A percentile compares a stretch with the other conserved stretches of the same genome.
These are phyloP conservation scores for Phoma sp. DNA, from an alignment of 2,329 filamentous ascomycete genomes.

Conservation along the genomic window DNA sequence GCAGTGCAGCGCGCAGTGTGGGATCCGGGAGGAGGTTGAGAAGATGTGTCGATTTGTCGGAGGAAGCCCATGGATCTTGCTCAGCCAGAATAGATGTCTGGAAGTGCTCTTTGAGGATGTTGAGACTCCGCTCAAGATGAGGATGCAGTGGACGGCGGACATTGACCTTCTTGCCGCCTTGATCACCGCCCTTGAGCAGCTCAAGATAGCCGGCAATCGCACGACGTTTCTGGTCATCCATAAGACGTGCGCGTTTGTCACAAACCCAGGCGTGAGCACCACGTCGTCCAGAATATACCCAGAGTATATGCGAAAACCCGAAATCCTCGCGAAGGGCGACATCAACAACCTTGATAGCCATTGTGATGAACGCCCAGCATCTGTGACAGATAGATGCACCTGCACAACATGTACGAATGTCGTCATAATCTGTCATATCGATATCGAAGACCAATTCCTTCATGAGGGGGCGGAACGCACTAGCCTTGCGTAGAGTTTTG, in stretches of 20 bases:
- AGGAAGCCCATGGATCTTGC: constrained; percentile 80
- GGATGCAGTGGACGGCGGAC: constrained; percentile 85
- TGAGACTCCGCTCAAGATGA: constrained; percentile 84
- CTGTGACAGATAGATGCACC: constrained; percentile 92
- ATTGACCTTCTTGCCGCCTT: constrained; percentile 87
- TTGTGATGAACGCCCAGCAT: constrained; percentile 97
- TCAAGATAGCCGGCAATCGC: constrained; percentile 91
- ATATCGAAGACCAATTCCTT: constrained; percentile 99
- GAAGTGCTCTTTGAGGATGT: constrained; percentile 84
- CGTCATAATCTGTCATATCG: constrained; percentile 98
- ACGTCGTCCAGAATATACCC: constrained; percentile 97
- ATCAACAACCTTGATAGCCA: constrained; percentile 95
- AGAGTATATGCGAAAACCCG: constrained; percentile 94
- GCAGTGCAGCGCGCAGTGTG: constrained; percentile 75
- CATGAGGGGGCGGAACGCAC: constrained; percentile 81
- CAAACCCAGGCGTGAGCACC: constrained; percentile 99
- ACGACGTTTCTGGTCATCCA: constrained; percentile 85
- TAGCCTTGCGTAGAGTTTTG: constrained; percentile 81
- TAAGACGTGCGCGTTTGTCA: constrained; percentile 79
- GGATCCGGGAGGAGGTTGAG: constrained; percentile 85
- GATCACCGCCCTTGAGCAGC: constrained; percentile 82
- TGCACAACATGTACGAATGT: constrained; percentile 91
- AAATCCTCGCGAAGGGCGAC: constrained; percentile 89
- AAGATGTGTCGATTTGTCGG: constrained; percentile 76
- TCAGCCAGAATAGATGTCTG: constrained; percentile 78